Conservation (phyloP, 1,139 yeast species). For the Nakaseomyces kungkrabaensis region DNA sequence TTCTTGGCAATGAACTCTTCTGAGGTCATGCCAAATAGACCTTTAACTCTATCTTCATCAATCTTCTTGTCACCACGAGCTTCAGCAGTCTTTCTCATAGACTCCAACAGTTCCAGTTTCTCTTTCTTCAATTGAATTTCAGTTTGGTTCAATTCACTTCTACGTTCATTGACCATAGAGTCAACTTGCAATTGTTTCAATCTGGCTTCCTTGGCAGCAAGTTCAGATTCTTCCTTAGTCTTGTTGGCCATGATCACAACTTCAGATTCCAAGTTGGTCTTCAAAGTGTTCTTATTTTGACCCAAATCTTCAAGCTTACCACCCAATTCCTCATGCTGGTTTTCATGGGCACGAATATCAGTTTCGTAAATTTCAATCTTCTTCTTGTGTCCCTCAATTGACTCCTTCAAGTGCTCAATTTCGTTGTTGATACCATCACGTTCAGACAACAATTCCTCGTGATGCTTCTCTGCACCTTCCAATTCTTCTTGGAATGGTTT, state of each 20-base stretch:
- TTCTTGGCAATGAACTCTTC: constrained; percentile 12
- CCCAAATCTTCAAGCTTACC: constrained; percentile 14
- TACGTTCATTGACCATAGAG: constrained; percentile 25
- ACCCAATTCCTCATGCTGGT: constrained; percentile 17
- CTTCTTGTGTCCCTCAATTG: constrained; percentile 21
- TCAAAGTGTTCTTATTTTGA: constrained; percentile 13
- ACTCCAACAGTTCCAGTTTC: constrained; percentile 8
- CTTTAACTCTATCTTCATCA: constrained; percentile 24
- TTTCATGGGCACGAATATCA: constrained; percentile 17
- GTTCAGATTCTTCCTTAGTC: constrained; percentile 24
- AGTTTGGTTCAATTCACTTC: constrained; percentile 22
- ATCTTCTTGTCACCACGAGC: constrained; percentile 19
- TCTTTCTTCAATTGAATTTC: constrained; percentile 13
- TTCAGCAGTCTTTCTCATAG: constrained; percentile 11
- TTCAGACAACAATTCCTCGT: constrained; percentile 18
- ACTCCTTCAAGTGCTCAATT: constrained; percentile 18
- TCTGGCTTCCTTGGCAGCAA: constrained; percentile 25
- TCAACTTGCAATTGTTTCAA: constrained; percentile 26
- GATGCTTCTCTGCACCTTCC: constrained; percentile 21
- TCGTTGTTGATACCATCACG: constrained; percentile 20
- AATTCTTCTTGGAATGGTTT: constrained; percentile 24
- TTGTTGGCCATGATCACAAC: constrained; percentile 18
- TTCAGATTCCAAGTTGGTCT: constrained; percentile 13
- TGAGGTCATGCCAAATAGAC: constrained; percentile 25
- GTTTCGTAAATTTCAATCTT: constrained; percentile 19